Evolutionary conservation across 495 filamentous ascomycete species (phyloP).

Genomic region (Annulohypoxylon moriforme): DNA sequence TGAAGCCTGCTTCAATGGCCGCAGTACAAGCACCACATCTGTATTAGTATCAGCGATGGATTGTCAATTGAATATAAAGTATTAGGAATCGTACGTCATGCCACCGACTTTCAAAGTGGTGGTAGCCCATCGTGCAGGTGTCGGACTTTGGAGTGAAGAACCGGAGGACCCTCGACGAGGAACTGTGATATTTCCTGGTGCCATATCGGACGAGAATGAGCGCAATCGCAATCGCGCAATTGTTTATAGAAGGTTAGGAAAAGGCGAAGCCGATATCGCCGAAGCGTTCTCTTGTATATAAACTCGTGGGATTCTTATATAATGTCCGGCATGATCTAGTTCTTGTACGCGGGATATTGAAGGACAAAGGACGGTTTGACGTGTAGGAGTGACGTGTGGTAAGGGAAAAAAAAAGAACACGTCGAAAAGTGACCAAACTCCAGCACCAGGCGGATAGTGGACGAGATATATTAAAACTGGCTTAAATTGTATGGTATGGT

Average conservation of each 20-base stretch:
- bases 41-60: slow-evolving; percentile 24
- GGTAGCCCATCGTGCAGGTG: slow-evolving; percentile 78
- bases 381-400: background rate
- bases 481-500: background rate
- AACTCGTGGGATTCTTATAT: slow-evolving; percentile 16
- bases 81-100: slow-evolving; percentile 74
- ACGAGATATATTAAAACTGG: slow-evolving; percentile 32
- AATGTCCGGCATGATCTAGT: slow-evolving; percentile 29
- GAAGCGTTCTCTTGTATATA: background rate
- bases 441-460: slow-evolving; percentile 38
- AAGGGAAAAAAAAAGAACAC: slow-evolving; percentile 1
- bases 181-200: slow-evolving; percentile 59
- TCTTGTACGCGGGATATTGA: background rate
- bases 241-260: background rate
- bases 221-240: slow-evolving; percentile 19
- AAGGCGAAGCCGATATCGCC: slow-evolving; percentile 14
- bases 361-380: slow-evolving; percentile 2
- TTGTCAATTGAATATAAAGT: background rate
- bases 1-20: slow-evolving; percentile 86
- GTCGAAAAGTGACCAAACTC: slow-evolving; percentile 8
- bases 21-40: slow-evolving; percentile 89
- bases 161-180: slow-evolving; percentile 50
- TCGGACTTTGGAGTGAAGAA: slow-evolving; percentile 47
- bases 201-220: slow-evolving; percentile 54
- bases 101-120: slow-evolving; percentile 89